Base-by-base conservation (phyloP, 139 green algal genomes). In the Chlorella sp. region DNA sequence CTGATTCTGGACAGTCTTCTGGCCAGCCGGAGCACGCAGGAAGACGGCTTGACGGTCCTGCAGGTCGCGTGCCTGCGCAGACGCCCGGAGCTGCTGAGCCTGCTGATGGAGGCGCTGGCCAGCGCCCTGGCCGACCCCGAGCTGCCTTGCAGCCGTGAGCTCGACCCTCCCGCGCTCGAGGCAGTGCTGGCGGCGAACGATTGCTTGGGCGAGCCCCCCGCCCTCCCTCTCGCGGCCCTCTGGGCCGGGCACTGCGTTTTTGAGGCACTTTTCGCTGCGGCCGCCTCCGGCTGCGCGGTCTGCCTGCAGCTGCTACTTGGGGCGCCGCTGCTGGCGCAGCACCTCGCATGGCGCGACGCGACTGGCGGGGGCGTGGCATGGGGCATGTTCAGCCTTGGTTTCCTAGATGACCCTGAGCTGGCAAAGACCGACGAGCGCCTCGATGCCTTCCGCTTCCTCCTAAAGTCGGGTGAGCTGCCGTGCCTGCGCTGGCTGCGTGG, bases 41-140 rank as follows among this genome's bases (percentile, higher is more conserved):
- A 75, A 5, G 27, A 5, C 3, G 69, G 69, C 11, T n/a, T 75
- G 38, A 33, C 53, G 1, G 38, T n/a, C 0, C 29, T 75, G 31
- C 53, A 65, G 7, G 27, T 75, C 8, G 69, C 69, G 53, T 75
- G 69, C 53, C 53, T 75, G 51, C 46, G 42, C 50, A 53, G 51
- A 33, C 67, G 41, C 8, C 69, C 69, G 38, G n/a, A 3, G 27
- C 11, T 21, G 23, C 40, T 75, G 27, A 6, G 19, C 7, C 53
- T 15, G 0, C 53, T 75, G 38, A 14, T 75, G 38, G 38, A 31
- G 35, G 60, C 60, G 19, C 3, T 29, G 36, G 42, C 43, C 42
- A 43, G 29, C 29, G 31, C 33, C 1, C 42, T 27, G 25, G 64
- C 42, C 42, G 12, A 25, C n/a, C 8, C 2, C 3, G 3, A 25